Base-by-base conservation (phyloP, 371 early-diverging fungal genomes). In the Mucor irregularis region DNA sequence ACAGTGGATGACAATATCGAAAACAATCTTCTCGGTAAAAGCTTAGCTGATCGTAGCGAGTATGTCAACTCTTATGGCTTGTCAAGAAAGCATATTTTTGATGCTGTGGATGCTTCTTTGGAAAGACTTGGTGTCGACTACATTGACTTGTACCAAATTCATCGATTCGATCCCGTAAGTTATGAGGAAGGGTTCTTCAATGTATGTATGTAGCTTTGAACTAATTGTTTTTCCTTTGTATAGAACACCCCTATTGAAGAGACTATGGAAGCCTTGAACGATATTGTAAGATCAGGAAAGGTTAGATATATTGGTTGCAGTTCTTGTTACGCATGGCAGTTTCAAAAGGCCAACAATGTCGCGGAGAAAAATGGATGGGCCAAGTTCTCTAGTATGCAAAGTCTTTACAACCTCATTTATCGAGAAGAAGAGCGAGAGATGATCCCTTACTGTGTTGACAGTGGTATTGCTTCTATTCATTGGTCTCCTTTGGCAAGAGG, bases 71-170 rank as follows among this genome's bases (percentile, higher is more conserved):
- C 50, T 2, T 33, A 45, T 66, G 82, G 82, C 8, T 49, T 74
- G 6, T 74, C 77, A 8, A 61, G 82, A 21, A 81, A 82, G 53
- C 71, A 76, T 51, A 68, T 82, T 10, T 68, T 78, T 43, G 77
- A 74, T 44, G 64, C 79, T 19, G 56, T 76, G 11, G 73, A 82
- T 11, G 81, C 56, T 8, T 74, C 75, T n/a, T 58, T 83, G 8
- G 48, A 72, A 43, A 62, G 83, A 16, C 58, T 80, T 42, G 73
- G 64, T 25, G 34, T 71, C 14, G 83, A 84, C 16, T 86, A 87
- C 45, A 56, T 87, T 44, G 86, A 87, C 56, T 58, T 88, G 25
- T 82, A 83, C 40, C 71, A 85, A 21, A 77, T 88, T 30, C 71
- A 76, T 49, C 69, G 73, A 9, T 57, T 50, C 28, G 70, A 68